Base-by-base conservation (phyloP, 2,329 filamentous ascomycete genomes). In the Escovopsis weberi region DNA sequence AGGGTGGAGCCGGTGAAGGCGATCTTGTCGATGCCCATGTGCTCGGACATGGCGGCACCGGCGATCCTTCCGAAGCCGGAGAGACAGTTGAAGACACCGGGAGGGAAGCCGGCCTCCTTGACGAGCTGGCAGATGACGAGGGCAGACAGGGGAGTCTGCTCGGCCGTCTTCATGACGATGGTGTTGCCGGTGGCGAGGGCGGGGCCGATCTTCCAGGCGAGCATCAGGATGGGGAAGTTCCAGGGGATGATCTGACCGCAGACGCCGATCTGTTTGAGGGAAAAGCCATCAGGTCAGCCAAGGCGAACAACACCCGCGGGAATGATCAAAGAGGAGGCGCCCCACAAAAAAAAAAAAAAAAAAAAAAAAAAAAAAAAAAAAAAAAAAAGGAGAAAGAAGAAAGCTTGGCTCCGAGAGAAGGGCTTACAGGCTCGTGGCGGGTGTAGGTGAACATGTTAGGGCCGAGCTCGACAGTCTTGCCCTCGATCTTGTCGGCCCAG, bases 401-500 rank as follows among this genome's bases (percentile, higher is more conserved):
- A 23, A 23, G 15, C 15, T 15, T 15, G 15, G 2, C 15, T 15
- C 15, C 15, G 15, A 23, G 23, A 6, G 6, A 23, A 2, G 12
- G 18, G 63, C 70, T 53, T 59, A 75, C 69, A 9, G 86, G 84
- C 72, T 94, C 85, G 51, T 78, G 75, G 55, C 57, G 58, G 50
- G 84, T 87, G 69, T 91, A 93, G 68, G 85, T 81, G 68, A 93
- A 86, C 63, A 80, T 85, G 51, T 84, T 80, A 45, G 76, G 74
- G 55, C 74, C 68, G 52, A 85, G 83, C 55, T 93, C 84, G 50
- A 91, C 79, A 44, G 86, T 85, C 71, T 88, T 86, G 63, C 87
- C 86, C 63, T 80, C 73, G 51, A 91, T 80, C 78, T 94, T 94
- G 72, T 94, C 87, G 55, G 86, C 84, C 80, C 82, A 94, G 48